Evolutionary conservation across 345 rosid genomes (phyloP).

Genomic region (Citrus reticulata): DNA sequence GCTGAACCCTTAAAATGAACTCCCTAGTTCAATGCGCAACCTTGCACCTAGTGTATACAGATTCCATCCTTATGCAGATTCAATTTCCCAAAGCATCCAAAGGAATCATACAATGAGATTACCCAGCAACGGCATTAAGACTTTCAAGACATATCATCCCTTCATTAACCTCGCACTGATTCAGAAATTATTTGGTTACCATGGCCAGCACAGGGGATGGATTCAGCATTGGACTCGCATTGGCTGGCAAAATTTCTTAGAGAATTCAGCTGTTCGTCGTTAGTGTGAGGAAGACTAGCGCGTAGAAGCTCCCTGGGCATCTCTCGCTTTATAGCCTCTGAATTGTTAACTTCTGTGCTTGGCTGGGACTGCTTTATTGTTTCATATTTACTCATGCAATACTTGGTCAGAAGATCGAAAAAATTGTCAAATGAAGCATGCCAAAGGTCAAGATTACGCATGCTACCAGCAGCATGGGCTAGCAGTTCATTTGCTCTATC

Average conservation of each 20-base stretch:
- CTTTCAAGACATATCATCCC: neutral
- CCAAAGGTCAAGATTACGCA: constrained; percentile 74
- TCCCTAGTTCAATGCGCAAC: constrained; percentile 31
- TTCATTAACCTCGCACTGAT: constrained; percentile 51
- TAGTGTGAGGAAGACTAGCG: constrained; percentile 91
- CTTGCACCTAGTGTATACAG: neutral
- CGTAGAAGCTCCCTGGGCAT: constrained; percentile 97
- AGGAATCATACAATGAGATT: neutral
- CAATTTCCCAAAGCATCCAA: neutral
- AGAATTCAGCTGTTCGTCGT: constrained; percentile 66
- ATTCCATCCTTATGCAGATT: constrained; percentile 10
- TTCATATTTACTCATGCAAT: constrained; percentile 85
- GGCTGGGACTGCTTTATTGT: constrained; percentile 60
- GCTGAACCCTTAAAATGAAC: constrained; percentile 24
- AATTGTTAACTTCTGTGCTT: constrained; percentile 46
- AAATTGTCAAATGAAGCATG: constrained; percentile 93
- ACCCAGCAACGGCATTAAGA: neutral
- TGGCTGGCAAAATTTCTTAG: constrained; percentile 71
- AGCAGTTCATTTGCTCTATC: constrained; percentile 81
- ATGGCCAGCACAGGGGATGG: constrained; percentile 32
- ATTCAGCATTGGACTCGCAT: constrained; percentile 35
- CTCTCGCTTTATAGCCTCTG: constrained; percentile 76
- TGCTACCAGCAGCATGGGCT: constrained; percentile 42
- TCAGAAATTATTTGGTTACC: constrained; percentile 57
- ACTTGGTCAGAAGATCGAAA: constrained; percentile 79